Percentiles rank a stretch among this genome's conserved stretches.
Evolutionary conservation across 2,329 filamentous ascomycete species (phyloP).

Genomic region (Grosmannia penicillata): DNA sequence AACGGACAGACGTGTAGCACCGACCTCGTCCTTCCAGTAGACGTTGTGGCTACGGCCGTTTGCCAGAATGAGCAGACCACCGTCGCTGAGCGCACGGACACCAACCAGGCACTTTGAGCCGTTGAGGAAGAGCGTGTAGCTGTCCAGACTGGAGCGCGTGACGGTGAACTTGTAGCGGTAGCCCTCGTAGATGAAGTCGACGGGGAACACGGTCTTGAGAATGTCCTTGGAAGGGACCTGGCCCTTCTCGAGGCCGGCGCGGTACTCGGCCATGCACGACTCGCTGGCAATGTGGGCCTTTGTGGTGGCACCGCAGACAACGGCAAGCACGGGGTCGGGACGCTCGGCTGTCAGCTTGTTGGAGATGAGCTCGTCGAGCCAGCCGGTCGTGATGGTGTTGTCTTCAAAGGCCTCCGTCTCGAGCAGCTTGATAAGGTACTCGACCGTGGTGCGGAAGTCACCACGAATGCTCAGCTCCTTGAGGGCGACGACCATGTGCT

Average conservation of each 20-base stretch:
- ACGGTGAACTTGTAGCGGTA: conserved; percentile 96
- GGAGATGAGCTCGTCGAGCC: conserved; percentile 96
- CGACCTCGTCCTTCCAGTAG: conserved; percentile 99
- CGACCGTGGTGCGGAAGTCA: conserved; percentile 96
- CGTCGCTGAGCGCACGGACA: conserved; percentile 82
- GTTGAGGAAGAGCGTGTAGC: conserved; percentile 97
- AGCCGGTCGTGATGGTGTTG: conserved; percentile 97
- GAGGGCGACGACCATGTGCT: conserved; percentile 97
- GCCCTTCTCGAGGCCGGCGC: conserved; percentile 81
- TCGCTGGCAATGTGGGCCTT: conserved; percentile 95
- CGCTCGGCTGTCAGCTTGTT: conserved; percentile 95
- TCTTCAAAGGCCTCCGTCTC: conserved; percentile 97
- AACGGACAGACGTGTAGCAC: conserved; percentile 86
- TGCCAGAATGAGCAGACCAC: conserved; percentile 80
- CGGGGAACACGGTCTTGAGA: conserved; percentile 90
- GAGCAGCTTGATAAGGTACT: conserved; percentile 96
- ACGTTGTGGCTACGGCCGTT: conserved; percentile 92
- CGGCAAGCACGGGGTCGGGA: conserved; percentile 83
- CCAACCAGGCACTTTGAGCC: conserved; percentile 92
- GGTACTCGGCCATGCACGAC: conserved; percentile 73
- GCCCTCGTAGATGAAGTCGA: conserved; percentile 98
- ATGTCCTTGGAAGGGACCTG: conserved; percentile 95
- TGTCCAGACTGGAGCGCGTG: conserved; percentile 80
- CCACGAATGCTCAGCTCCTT: conserved; percentile 99
- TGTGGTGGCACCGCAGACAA: conserved; percentile 86